Evolutionary conservation across 805 yeast species (phyloP), one percentile per base, ranked within the genome.

Genomic region (Saturnispora dispora): DNA sequence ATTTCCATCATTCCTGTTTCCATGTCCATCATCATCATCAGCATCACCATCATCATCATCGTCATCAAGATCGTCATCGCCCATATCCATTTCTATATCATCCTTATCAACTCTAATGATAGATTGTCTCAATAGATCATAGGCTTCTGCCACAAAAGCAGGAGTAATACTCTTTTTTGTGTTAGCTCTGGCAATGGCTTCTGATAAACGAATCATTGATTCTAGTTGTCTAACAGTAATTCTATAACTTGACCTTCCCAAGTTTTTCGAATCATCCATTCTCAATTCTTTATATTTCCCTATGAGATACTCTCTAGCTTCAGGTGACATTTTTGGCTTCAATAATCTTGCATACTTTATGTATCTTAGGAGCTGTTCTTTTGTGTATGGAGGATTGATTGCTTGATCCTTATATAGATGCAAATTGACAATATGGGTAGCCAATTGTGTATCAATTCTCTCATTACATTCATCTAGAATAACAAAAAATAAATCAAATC

Each of bases 191-290:
- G 99, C 98, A 68, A 93, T 90, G 1, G 96, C 98, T 66, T 93
- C 99, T 3, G 93, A 82, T 53, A 93, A 75, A 63, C 99, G 79
- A 58, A 93, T 84, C 89, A 90, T 79, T 49, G 93, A 84, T 70
- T 91, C 99, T 61, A 93, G 76, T 65, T 93, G 99, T 74, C 99
- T 85, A 35, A 93, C 99, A 0, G 99, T 93, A 60, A 93, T 93
- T 66, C 98, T 75, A 66, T 91, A 91, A 53, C 96, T 85, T 48
- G 88, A 81, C 63, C 91, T 76, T 20, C 87, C 85, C 48, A 84
- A 72, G 1, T 96, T 96, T 65, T 86, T 95, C 2, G 96, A 87
- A 67, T 91, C 98, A 63, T 88, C 93, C 36, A 78, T 79, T 67
- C 99, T 78, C 55, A 91, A 75, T 60, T 86, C 95, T 64, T 87